Conservation (phyloP, 257 asterid genomes). For the Plantago elongata region DNA sequence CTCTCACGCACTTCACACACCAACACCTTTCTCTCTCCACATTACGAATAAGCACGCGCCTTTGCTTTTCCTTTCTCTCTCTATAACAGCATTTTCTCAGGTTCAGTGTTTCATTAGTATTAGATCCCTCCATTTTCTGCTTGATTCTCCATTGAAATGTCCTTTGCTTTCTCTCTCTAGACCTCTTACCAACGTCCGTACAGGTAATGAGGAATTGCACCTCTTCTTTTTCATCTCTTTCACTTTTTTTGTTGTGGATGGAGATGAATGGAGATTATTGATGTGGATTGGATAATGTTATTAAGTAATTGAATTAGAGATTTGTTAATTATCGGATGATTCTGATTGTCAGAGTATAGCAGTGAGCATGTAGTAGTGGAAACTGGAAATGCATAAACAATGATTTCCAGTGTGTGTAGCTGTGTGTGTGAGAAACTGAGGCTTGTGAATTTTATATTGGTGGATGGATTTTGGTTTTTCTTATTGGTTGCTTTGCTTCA, state of each 20-base stretch:
- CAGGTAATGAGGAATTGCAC: conserved; percentile 18
- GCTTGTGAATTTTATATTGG: conserved; percentile 8
- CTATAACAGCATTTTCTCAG: neutral
- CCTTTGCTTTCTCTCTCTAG: conserved; percentile 16
- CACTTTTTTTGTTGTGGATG: neutral
- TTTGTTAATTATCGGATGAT: neutral
- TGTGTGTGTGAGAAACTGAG: conserved; percentile 15
- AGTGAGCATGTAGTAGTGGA: neutral
- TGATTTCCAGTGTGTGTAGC: neutral
- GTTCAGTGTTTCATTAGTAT: no score
- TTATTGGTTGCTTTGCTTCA: conserved; percentile 25
- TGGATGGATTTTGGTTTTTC: conserved; percentile 13
- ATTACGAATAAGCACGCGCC: conserved; percentile 13
- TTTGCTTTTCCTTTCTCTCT: no score
- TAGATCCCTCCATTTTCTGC: neutral
- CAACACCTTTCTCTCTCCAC: conserved; percentile 28
- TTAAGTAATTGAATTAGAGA: neutral
- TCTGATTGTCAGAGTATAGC: conserved; percentile 16
- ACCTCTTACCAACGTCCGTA: neutral
- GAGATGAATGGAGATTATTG: neutral
- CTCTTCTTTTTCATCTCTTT: no score
- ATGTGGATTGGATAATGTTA: neutral
- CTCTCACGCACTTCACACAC: conserved; percentile 19
- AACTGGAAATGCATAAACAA: neutral
- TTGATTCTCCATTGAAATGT: conserved; percentile 5